Evolutionary conservation across 2,329 filamentous ascomycete genomes (phyloP), one percentile per base, ranked within the genome.

Genomic region (Plenodomus lindquistii): DNA sequence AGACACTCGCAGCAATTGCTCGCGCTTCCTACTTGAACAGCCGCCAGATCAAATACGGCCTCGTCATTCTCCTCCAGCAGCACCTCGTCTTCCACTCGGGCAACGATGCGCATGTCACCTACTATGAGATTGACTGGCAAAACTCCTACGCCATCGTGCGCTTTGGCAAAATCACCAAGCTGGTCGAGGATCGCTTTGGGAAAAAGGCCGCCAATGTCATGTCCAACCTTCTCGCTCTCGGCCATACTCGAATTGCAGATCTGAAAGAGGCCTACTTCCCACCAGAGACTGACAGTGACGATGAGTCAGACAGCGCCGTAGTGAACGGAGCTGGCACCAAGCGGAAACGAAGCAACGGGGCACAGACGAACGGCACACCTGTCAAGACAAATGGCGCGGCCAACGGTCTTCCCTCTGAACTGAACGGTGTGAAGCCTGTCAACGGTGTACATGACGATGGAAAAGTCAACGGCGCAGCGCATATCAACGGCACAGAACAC

Each of bases 41-140:
- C n/a, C 84, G 85, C 44, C 87, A 95, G 67, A 77, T 96, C 56
- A 88, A 87, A 63, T 85, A 92, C 74, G 91, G 88, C 17, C 81
- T 99, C 42, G 86, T 85, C 44, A 87, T 94, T 24, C 85, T 97
- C 55, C 83, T 96, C 36, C 93, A 97, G 69, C 89, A 96, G 69
- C 91, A 92, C 66, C 83, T 97, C 40, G 79, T 95, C 54, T 90
- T 85, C 70, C 87, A 92, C 72, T 81, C 85, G 57, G 83, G 85
- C 57, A 56, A 85, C 50, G 82, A 86, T 46, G 81, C 81, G 37
- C 81, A 81, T 38, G 71, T 80, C 41, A 88, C 88, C 19, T 85
- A 84, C 67, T 99, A 97, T 75, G 89, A 96, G 70, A 88, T 91
- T 49, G 91, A 97, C 63, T 79, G 86, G 67, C 79, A 85, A 58